Evolutionary conservation across 495 filamentous ascomycete genomes (phyloP), one percentile per base, ranked within the genome.

Genomic region (Choiromyces venosus): DNA sequence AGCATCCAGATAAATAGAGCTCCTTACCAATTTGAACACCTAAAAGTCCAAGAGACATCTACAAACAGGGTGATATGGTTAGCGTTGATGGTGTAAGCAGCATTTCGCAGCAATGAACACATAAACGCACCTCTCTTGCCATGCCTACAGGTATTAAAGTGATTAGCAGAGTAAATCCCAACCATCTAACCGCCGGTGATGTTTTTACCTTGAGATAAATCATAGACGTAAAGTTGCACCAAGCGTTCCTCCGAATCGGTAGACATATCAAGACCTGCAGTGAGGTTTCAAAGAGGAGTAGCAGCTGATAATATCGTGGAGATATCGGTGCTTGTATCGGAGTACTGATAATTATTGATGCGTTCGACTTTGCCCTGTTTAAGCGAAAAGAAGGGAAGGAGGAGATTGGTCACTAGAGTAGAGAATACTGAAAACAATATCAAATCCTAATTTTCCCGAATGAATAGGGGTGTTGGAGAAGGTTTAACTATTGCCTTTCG

Each of bases 161-260:
- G 2, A 10, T 61, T 16, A 61, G 52, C 52, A 16, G 52, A 61
- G 52, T 29, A 29, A 61, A 61, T 61, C 52, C 52, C 52, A 25
- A 29, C 25, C n/a, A 61, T 12, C 52, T 25, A 61, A 29, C 52
- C 10, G 25, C 25, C 25, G 10, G 25, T 1, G 25, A 29, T 29
- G 52, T 37, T 40, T 65, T 69, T 25, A 44, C 90, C 93, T 81
- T 89, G 86, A 21, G 95, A 97, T 46, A 99, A 87, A 85, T 99
- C 95, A 77, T 99, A 99, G 69, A 97, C 89, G 73, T 97, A 94
- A 66, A 97, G 87, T 80, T 94, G 86, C 46, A 97, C 92, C 2
- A 65, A 61, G 18, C 69, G 72, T 33, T 74, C 78, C 44, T n/a
- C 44, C 36, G 61, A 42, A 44, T 64, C 52, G 61, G 69, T 39